phyloP scores from a whole-genome alignment of 129 eudicot genomes.

The Erigeron canadensis region DNA sequence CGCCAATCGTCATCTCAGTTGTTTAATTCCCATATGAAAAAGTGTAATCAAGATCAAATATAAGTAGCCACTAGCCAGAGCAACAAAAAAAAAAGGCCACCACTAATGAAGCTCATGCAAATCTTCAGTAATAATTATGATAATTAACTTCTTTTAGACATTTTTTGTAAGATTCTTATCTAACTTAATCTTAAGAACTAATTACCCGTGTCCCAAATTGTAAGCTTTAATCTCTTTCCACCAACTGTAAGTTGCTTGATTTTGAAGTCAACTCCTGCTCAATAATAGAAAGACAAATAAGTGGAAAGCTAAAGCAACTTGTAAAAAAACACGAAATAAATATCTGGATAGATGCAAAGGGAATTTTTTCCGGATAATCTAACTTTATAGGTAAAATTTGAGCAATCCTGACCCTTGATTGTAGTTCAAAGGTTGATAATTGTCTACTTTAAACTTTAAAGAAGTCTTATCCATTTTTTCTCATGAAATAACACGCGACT shows the following conservation, averaged over 20 bases:
- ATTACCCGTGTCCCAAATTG: conserved; percentile 84
- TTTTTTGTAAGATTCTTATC: not conserved
- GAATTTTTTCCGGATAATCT: no score
- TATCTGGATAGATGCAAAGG: no score
- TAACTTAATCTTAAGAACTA: not conserved
- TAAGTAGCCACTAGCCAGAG: no score
- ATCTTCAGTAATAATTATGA: not conserved
- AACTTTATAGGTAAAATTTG: no score
- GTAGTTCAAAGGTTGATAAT: no score
- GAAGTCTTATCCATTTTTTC: no score
- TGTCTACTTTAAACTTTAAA: no score
- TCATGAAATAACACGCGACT: no score
- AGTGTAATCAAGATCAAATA: no score
- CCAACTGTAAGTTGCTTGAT: conserved; percentile 58
- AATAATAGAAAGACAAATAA: not conserved
- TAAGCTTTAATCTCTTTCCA: conserved; percentile 71
- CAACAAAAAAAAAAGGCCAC: no score
- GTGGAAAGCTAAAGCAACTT: not conserved
- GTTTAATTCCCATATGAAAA: no score
- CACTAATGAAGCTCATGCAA: not conserved
- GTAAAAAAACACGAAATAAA: not conserved
- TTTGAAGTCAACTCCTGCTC: conserved; percentile 68
- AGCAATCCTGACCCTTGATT: no score
- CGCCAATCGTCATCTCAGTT: not conserved
- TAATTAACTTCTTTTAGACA: not conserved